Base-by-base conservation (phyloP, 371 early-diverging fungal species). In the Coemansia sp. region DNA sequence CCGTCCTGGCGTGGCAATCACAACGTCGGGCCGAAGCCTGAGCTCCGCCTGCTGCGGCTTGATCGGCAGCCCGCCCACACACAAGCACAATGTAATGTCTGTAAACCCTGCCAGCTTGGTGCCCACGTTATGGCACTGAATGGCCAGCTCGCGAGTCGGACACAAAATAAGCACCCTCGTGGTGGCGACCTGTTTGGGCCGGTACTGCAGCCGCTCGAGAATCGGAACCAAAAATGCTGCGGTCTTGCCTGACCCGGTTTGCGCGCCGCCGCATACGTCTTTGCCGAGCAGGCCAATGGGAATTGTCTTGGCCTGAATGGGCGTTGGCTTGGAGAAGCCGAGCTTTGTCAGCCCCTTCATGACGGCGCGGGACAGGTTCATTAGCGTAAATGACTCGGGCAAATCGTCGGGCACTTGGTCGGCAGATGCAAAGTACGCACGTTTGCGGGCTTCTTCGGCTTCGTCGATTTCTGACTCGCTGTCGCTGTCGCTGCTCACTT, bases 1-100 rank as follows among this genome's bases (percentile, higher is more conserved):
- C 71, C 99, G 92, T 78, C 99, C 99, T 3, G 99, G 99, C 1
- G 99, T 99, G n/a, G 99, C 99, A 71, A 99, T 94, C 44, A 99
- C 90, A 1, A 99, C 86, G 78, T 99, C 99, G 12, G 99, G 99
- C 40, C 95, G 88, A 69, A 87, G 85, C 40, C 89, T 85, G 25
- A 99, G 86, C 75, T 96, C 98, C 1, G 86, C 85, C 80, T 97
- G 97, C 82, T 99, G 99, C 20, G 86, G 80, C 72, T 93, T 93
- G 7, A 93, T 82, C 48, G 91, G 88, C 51, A 99, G 85, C 70
- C 99, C 99, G 83, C 99, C 94, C 28, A 96, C 95, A 82, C 92
- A 91, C 25, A 98, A 87, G 72, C 91, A 89, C 62, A 91, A 87
- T 2, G 84, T 84, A 53, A 97, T 93, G 71, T 97, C 96, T 1